Base-by-base conservation (phyloP, 2,329 filamentous ascomycete species). In the Aspergillus sp. region DNA sequence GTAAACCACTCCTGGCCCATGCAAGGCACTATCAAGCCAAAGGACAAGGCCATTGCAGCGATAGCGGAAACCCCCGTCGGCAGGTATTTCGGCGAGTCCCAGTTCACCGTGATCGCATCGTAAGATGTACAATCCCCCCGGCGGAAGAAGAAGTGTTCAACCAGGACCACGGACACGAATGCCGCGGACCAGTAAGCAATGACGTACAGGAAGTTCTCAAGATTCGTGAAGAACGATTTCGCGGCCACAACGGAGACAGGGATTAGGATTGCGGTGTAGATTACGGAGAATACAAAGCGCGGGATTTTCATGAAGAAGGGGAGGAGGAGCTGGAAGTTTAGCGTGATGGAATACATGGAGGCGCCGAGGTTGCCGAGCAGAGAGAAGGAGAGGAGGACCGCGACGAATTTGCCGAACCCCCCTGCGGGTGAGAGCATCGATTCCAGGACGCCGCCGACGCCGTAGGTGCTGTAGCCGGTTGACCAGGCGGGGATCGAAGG, bases 401-500 rank as follows among this genome's bases (percentile, higher is more conserved):
- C 45, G 50, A 57, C 38, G 44, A 57, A 57, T 57, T 57, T 57
- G 15, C 55, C 55, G 50, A 57, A 57, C 0, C 55, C 55, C 7
- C 44, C 44, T 11, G 50, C 44, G 8, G 55, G 55, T n/a, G 48
- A 45, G 5, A 57, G 44, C 55, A 57, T 57, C 20, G 55, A 36
- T 13, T 57, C 50, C 6, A 57, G 55, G 2, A 57, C 55, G 30
- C 55, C 55, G 17, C 55, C 55, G 20, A 54, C 55, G 22, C 55
- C 50, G 38, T 57, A 57, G 3, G 17, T 18, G 2, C 2, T 38
- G 38, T 57, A 57, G 12, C 55, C 55, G 5, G 20, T 32, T 6
- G 17, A 41, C 55, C 55, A 57, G 15, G 50, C n/a, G 3, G 26
- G 13, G 12, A 50, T 41, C 5, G 43, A 36, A 0, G 38, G 18